Conservation (phyloP, 2,329 filamentous ascomycete genomes). For the Apiospora phragmitis region DNA sequence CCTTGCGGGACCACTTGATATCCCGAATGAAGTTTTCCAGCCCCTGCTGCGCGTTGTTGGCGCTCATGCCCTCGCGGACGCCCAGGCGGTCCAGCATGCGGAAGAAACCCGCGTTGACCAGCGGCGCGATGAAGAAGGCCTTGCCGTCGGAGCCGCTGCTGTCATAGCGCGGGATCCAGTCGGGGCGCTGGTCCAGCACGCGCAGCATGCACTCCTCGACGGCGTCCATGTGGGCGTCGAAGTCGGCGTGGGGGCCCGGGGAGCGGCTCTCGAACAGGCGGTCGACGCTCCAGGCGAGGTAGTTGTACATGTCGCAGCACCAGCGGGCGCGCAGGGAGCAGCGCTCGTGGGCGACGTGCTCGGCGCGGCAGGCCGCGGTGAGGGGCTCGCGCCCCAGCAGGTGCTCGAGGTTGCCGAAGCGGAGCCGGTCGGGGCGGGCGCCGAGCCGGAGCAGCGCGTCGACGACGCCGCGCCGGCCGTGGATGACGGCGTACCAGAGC, state of each 20-base stretch:
- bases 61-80: neutral
- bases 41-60: neutral
- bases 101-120: neutral
- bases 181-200: neutral
- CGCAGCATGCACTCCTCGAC: neutral
- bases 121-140: neutral
- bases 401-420: neutral
- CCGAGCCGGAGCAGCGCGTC: neutral
- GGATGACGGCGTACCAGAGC: neutral
- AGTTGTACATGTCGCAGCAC: neutral
- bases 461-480: neutral
- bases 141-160: neutral
- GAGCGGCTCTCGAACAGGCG: neutral
- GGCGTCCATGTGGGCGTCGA: neutral
- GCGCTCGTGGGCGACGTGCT: neutral
- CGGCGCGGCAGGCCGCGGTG: neutral
- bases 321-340: neutral
- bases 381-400: neutral
- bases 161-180: neutral
- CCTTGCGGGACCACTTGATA: neutral
- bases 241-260: neutral
- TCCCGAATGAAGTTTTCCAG: neutral
- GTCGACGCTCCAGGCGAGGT: neutral
- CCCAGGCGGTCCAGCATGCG: neutral
- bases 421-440: neutral